Evolutionary conservation across 768 basidiomycete species (phyloP).

Genomic region (Trametes elegans): DNA sequence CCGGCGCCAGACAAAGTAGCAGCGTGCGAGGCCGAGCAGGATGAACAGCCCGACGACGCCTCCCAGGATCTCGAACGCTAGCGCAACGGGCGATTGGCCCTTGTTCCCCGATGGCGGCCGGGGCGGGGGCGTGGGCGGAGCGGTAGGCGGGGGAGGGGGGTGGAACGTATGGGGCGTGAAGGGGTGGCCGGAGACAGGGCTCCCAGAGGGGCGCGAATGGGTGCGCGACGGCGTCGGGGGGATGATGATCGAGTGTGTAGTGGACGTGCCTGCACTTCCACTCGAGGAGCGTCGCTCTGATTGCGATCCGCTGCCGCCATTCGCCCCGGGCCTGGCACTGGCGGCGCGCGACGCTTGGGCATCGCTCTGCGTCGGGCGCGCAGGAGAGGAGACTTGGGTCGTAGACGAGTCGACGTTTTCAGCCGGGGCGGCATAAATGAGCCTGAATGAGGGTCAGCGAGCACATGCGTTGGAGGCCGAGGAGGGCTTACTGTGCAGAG

Average conservation of each 20-base stretch:
- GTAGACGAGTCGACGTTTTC: background rate
- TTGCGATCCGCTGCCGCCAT: background rate
- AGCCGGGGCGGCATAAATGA: conserved; percentile 8
- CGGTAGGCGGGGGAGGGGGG: background rate
- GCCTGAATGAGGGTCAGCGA: background rate
- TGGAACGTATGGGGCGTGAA: background rate
- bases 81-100: conserved; percentile 31
- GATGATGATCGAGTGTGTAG: conserved; percentile 8
- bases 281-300: background rate
- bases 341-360: background rate
- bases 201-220: conserved; percentile 1
- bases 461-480: no score
- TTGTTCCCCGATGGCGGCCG: conserved; percentile 4
- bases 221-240: background rate
- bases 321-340: background rate
- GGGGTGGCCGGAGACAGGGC: background rate
- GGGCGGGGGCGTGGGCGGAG: conserved; percentile 9
- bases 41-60: conserved; percentile 38
- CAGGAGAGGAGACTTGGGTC: background rate
- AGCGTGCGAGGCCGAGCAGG: conserved; percentile 39
- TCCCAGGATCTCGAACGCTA: conserved; percentile 47
- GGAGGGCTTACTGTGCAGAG: conserved; percentile 4
- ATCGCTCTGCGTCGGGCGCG: background rate
- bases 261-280: background rate
- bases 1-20: conserved; percentile 41